These are phyloP conservation scores for Pythium aquatile DNA, from an alignment of 352 stramenopile genomes.

Conservation along the genomic window DNA sequence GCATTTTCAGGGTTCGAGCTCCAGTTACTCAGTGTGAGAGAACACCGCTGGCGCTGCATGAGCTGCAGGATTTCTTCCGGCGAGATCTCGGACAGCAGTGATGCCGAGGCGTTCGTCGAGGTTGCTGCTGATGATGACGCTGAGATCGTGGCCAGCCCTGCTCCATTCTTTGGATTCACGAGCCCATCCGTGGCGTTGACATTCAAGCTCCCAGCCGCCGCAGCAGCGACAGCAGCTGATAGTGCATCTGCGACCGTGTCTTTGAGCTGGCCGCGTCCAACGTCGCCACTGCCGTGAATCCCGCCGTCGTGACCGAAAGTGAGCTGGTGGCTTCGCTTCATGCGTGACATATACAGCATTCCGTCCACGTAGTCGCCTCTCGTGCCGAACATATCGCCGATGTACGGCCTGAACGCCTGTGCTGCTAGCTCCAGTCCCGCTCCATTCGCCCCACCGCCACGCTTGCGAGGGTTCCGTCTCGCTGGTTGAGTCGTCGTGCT, in stretches of 20 bases:
- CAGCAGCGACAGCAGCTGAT: conserved; percentile 21
- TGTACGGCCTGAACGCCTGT: conserved; percentile 60
- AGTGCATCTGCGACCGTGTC: conserved; percentile 53
- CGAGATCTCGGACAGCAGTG: conserved; percentile 18
- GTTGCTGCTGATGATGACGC: background rate
- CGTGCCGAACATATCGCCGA: conserved; percentile 78
- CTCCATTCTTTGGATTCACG: background rate
- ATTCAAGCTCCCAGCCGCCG: conserved; percentile 17
- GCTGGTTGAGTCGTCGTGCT: conserved; percentile 19
- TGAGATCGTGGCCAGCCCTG: background rate
- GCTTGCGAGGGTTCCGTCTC: conserved; percentile 54
- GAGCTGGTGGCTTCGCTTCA: conserved; percentile 68
- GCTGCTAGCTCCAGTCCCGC: conserved; percentile 31
- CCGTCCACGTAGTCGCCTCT: conserved; percentile 82
- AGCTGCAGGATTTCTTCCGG: conserved; percentile 35
- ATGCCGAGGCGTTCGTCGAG: background rate
- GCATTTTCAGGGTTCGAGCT: conserved; percentile 85
- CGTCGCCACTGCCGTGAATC: conserved; percentile 21
- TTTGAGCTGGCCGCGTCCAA: conserved; percentile 39
- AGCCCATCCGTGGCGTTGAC: conserved; percentile 7
- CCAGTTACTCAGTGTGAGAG: conserved; percentile 87
- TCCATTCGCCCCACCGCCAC: conserved; percentile 14
- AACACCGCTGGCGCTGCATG: conserved; percentile 62
- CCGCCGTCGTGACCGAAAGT: conserved; percentile 34
- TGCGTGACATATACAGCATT: conserved; percentile 87